Conservation (phyloP, 805 yeast genomes). For the Starmerella vitae region DNA sequence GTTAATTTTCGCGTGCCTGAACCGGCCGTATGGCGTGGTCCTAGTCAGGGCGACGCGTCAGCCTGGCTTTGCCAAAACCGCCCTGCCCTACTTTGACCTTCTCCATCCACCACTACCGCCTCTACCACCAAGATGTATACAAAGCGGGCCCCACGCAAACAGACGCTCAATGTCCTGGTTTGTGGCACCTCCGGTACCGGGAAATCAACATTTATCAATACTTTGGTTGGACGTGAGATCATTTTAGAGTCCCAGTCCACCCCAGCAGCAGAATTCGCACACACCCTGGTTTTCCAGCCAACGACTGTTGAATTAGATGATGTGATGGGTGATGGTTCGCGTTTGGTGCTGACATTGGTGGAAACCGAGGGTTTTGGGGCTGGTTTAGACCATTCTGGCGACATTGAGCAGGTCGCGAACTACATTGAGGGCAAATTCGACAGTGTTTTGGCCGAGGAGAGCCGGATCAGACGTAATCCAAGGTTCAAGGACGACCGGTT, state of each 20-base stretch:
- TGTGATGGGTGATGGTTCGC: conserved; percentile 31
- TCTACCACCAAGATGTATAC: conserved; percentile 26
- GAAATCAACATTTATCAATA: conserved; percentile 57
- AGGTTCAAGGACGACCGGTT: conserved; percentile 58
- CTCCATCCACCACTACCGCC: no score
- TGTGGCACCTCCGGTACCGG: conserved; percentile 67
- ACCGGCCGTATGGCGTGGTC: no score
- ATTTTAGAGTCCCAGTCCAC: conserved; percentile 7
- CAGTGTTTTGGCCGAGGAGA: conserved; percentile 57
- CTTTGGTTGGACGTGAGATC: conserved; percentile 29
- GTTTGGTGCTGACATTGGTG: conserved; percentile 38
- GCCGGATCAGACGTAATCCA: conserved; percentile 59
- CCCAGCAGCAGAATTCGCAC: conserved; percentile 2
- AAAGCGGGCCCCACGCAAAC: conserved; percentile 32
- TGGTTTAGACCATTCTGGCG: conserved; percentile 45
- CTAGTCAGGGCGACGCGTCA: no score
- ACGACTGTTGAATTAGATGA: conserved; percentile 38
- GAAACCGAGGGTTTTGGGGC: conserved; percentile 72
- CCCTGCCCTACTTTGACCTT: no score
- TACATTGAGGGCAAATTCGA: conserved; percentile 60
- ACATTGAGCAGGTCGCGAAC: conserved; percentile 37
- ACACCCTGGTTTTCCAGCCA: conserved; percentile 10
- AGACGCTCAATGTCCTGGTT: conserved; percentile 53
- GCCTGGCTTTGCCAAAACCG: no score
- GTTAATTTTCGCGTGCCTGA: no score